These are phyloP conservation scores for Globisporangium alternatum DNA, from an alignment of 352 stramenopile species.

Conservation along the genomic window DNA sequence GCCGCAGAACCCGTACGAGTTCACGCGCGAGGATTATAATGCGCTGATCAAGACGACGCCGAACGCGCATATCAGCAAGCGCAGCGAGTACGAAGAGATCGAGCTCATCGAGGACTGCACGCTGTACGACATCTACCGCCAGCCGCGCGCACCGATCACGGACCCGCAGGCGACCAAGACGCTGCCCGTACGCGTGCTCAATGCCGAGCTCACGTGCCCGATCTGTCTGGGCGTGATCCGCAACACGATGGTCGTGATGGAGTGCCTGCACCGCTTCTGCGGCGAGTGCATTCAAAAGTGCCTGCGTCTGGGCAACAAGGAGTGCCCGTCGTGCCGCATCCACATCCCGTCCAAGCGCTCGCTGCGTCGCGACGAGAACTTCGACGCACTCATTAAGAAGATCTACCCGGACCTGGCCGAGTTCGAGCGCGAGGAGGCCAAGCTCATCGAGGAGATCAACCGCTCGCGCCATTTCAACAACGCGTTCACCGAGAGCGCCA, in stretches of 20 bases:
- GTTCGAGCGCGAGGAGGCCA: constrained; percentile 74
- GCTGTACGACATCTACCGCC: constrained; percentile 87
- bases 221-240: constrained; percentile 87
- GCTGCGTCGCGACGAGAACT: constrained; percentile 80
- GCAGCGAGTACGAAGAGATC: constrained; percentile 85
- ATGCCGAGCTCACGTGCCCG: constrained; percentile 84
- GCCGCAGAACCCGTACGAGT: constrained; percentile 59
- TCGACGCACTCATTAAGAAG: constrained; percentile 81
- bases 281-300: constrained; percentile 88
- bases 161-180: constrained; percentile 55
- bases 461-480: constrained; percentile 82
- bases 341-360: constrained; percentile 87
- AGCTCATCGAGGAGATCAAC: constrained; percentile 82
- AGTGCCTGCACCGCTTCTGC: constrained; percentile 91
- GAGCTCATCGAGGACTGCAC: constrained; percentile 87
- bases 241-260: constrained; percentile 87
- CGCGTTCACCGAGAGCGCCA: constrained; percentile 67
- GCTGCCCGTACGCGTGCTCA: constrained; percentile 64
- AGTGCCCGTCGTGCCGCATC: constrained; percentile 89
- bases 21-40: constrained; percentile 73
- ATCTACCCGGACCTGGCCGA: constrained; percentile 85
- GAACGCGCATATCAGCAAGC: constrained; percentile 46
- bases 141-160: constrained; percentile 61
- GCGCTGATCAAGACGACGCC: constrained; percentile 39
- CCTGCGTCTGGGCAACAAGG: constrained; percentile 79